Evolutionary conservation across 495 filamentous ascomycete genomes (phyloP).

Genomic region (Sporormia fimetaria): DNA sequence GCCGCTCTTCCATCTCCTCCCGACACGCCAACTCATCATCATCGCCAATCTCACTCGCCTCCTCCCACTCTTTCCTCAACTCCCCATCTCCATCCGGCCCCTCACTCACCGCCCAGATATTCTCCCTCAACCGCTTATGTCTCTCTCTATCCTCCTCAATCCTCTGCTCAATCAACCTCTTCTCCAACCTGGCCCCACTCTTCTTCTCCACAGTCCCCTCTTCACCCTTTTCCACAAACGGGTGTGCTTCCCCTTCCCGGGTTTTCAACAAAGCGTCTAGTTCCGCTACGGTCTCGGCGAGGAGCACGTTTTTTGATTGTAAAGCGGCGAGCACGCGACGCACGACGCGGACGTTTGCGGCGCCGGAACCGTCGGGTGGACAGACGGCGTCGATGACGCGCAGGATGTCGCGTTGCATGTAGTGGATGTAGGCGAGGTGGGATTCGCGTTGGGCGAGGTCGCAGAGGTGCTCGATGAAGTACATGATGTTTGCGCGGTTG

Average conservation of each 20-base stretch:
- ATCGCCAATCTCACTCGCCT: constrained; percentile 67
- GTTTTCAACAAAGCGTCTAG: constrained; percentile 71
- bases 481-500: constrained; percentile 96
- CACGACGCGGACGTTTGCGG: constrained; percentile 88
- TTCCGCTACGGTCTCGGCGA: constrained; percentile 55
- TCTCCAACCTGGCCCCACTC: constrained; percentile 50
- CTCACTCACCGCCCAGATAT: constrained; percentile 68
- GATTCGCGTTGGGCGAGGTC: constrained; percentile 70
- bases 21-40: constrained; percentile 64
- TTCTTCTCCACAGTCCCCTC: constrained; percentile 15
- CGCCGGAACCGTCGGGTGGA: constrained; percentile 77
- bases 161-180: constrained; percentile 79
- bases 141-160: constrained; percentile 95
- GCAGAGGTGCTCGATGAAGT: constrained; percentile 91
- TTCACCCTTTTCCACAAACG: neutral
- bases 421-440: constrained; percentile 65
- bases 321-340: constrained; percentile 53
- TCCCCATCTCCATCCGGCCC: constrained; percentile 51
- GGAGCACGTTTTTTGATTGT: constrained; percentile 54
- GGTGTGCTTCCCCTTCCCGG: constrained; percentile 39
- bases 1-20: constrained; percentile 62
- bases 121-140: constrained; percentile 81
- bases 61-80: constrained; percentile 65
- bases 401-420: constrained; percentile 90
- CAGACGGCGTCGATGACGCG: constrained; percentile 80